Evolutionary conservation across 352 stramenopile genomes (phyloP).

Genomic region (Phytophthora sojae): DNA sequence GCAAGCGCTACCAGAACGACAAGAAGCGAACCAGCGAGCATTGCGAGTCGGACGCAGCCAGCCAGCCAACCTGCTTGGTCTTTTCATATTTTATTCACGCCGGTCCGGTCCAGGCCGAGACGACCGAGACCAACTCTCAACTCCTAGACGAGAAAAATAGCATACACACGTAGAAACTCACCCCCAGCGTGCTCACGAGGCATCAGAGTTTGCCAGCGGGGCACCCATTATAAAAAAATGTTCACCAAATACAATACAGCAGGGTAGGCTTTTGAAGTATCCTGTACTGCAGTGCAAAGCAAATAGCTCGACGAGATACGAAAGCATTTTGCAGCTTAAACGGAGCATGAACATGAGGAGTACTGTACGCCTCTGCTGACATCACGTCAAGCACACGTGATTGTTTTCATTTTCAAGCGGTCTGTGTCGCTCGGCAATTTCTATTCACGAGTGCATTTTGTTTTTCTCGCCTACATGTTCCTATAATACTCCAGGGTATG

Average conservation of each 20-base stretch:
- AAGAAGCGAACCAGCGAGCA: constrained; percentile 15
- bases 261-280: constrained; percentile 4
- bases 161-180: constrained; percentile 14
- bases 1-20: constrained; percentile 5
- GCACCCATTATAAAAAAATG: constrained; percentile 19
- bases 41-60: constrained; percentile 7
- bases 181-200: constrained; percentile 1
- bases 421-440: too few species aligned
- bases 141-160: constrained; percentile 28
- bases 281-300: too few species aligned
- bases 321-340: too few species aligned
- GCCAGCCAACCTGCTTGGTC: constrained; percentile 10
- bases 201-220: neutral
- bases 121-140: constrained; percentile 2
- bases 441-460: too few species aligned
- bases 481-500: too few species aligned
- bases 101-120: constrained; percentile 3
- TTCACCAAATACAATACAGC: constrained; percentile 6
- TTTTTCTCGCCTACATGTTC: too few species aligned
- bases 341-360: too few species aligned
- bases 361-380: too few species aligned
- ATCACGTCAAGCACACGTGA: too few species aligned
- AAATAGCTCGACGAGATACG: too few species aligned
- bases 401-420: too few species aligned
- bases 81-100: constrained; percentile 22